These are phyloP conservation scores for Naganishia vaughanmartiniae DNA, from an alignment of 768 basidiomycete species.

Conservation along the genomic window DNA sequence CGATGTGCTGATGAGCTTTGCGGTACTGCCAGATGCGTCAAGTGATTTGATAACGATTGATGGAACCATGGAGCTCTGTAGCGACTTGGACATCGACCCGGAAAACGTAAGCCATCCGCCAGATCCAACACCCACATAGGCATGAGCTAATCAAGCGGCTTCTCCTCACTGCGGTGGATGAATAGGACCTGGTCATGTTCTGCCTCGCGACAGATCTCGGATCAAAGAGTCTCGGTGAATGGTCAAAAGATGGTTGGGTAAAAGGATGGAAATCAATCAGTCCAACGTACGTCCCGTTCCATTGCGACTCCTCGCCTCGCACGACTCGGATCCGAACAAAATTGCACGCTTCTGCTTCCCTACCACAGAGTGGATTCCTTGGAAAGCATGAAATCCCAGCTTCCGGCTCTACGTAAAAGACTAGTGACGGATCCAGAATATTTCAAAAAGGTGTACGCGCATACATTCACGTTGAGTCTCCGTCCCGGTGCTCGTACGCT, in stretches of 20 bases:
- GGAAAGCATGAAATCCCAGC: slow-evolving; percentile 41
- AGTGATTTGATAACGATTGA: slow-evolving; percentile 50
- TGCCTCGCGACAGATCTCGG: slow-evolving; percentile 51
- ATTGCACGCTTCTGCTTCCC: no score
- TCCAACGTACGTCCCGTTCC: slow-evolving; percentile 37
- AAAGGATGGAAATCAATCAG: slow-evolving; percentile 43
- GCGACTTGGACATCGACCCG: slow-evolving; percentile 50
- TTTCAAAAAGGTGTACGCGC: slow-evolving; percentile 53
- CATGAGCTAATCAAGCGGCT: slow-evolving; percentile 6
- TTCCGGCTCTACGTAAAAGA: slow-evolving; percentile 43
- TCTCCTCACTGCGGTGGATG: no score
- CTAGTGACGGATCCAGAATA: slow-evolving; percentile 48
- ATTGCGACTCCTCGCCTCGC: background rate
- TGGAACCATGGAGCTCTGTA: slow-evolving; percentile 48
- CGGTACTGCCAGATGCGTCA: slow-evolving; percentile 32
- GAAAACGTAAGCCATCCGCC: slow-evolving; percentile 36
- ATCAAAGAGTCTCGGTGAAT: slow-evolving; percentile 48
- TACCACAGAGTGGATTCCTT: slow-evolving; percentile 52
- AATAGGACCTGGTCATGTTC: slow-evolving; percentile 50
- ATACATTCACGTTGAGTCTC: slow-evolving; percentile 49
- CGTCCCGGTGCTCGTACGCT: slow-evolving; percentile 45
- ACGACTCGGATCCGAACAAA: no score
- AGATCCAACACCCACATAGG: background rate
- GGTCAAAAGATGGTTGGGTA: slow-evolving; percentile 47
- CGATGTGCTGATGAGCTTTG: background rate